Conservation (phyloP, 352 stramenopile species). For the Pythium aquatile region DNA sequence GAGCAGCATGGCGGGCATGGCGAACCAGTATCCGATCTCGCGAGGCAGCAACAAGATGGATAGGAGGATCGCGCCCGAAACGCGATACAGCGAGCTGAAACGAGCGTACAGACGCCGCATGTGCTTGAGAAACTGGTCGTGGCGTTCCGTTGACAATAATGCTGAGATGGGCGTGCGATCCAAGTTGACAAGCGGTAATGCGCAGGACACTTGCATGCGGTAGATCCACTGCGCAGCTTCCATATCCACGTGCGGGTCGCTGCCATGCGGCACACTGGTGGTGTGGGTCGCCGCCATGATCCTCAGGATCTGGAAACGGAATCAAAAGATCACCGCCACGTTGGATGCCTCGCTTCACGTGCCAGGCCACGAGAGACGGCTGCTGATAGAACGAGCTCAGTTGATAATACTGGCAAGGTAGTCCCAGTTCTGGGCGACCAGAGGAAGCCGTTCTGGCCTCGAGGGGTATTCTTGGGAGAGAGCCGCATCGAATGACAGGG, state of each 20-base stretch:
- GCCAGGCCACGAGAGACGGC: no score
- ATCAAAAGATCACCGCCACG: no score
- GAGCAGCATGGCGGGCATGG: constrained; percentile 7
- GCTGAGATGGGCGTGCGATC: constrained; percentile 10
- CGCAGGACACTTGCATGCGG: constrained; percentile 12
- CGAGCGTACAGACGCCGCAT: constrained; percentile 14
- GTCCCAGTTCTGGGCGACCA: no score
- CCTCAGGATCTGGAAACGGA: background rate
- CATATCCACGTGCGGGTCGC: background rate
- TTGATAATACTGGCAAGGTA: no score
- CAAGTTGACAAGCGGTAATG: constrained; percentile 15
- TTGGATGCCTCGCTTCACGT: no score
- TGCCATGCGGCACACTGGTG: background rate
- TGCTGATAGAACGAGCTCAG: no score
- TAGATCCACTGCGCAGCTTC: constrained; percentile 9
- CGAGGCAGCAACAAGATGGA: constrained; percentile 2
- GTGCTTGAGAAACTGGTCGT: constrained; percentile 9
- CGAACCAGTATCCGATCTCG: constrained; percentile 4
- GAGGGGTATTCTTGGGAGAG: no score
- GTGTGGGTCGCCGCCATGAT: background rate
- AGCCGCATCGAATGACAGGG: no score
- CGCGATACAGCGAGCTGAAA: constrained; percentile 13
- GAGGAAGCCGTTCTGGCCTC: no score
- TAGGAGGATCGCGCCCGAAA: constrained; percentile 10
- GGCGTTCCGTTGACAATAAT: background rate